These are phyloP conservation scores for Metarhizium sp. DNA, from an alignment of 2,329 filamentous ascomycete species.

Conservation along the genomic window DNA sequence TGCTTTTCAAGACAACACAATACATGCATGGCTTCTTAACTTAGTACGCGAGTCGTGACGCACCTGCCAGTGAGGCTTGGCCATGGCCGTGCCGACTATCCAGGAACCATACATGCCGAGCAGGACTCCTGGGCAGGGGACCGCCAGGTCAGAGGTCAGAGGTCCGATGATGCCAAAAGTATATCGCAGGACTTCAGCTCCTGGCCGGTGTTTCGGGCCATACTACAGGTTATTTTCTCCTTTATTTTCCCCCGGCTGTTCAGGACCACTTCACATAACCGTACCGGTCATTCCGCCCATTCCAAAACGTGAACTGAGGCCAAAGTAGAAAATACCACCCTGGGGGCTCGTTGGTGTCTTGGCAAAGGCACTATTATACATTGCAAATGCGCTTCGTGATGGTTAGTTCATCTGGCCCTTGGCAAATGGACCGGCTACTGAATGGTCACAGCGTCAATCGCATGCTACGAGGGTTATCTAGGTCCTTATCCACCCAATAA, in stretches of 20 bases:
- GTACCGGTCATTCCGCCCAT: not conserved
- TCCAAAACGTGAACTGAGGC: too few relatives aligned
- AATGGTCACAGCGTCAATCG: not conserved
- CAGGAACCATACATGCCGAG: not conserved
- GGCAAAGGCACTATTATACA: not conserved
- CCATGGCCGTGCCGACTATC: not conserved
- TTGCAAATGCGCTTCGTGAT: too few relatives aligned
- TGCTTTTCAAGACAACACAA: not conserved
- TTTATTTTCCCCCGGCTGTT: too few relatives aligned
- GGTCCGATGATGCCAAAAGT: too few relatives aligned
- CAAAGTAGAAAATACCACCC: not conserved
- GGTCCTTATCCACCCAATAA: not conserved
- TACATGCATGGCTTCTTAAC: not conserved
- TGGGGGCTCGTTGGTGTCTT: not conserved
- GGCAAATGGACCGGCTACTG: not conserved
- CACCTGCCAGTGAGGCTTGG: not conserved
- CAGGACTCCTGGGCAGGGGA: too few relatives aligned
- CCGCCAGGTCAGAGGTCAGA: too few relatives aligned
- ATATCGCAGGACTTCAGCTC: too few relatives aligned
- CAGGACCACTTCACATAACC: too few relatives aligned
- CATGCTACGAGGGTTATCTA: not conserved
- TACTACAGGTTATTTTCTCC: too few relatives aligned
- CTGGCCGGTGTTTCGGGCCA: too few relatives aligned
- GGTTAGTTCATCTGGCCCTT: not conserved
- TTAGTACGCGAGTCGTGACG: not conserved